These are phyloP conservation scores for Ascochyta fabae DNA, from an alignment of 2,329 filamentous ascomycete genomes.

Conservation along the genomic window DNA sequence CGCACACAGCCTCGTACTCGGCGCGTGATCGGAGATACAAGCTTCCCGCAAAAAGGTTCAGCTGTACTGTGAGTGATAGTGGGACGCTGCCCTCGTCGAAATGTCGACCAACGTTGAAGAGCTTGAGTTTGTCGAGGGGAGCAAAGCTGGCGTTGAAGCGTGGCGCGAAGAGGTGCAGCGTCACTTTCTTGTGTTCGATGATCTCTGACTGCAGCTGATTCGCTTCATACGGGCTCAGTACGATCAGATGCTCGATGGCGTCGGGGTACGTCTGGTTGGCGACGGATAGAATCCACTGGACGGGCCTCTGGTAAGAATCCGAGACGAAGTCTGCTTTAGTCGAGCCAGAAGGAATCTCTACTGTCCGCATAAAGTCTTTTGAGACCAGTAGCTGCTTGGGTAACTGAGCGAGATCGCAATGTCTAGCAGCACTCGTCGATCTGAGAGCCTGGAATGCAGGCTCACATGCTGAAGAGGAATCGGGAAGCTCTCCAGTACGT, in stretches of 20 bases:
- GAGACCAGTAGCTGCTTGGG: constrained; percentile 56
- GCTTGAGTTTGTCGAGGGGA: constrained; percentile 54
- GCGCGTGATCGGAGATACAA: constrained; percentile 64
- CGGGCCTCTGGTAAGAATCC: constrained; percentile 60
- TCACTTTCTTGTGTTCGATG: constrained; percentile 38
- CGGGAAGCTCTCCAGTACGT: constrained; percentile 40
- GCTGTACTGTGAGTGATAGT: constrained; percentile 50
- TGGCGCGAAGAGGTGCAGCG: constrained; percentile 61
- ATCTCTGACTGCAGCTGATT: constrained; percentile 58
- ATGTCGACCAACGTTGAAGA: constrained; percentile 50
- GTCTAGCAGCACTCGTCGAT: constrained; percentile 50
- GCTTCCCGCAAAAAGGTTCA: constrained; percentile 73
- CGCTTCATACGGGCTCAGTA: constrained; percentile 69
- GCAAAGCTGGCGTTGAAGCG: constrained; percentile 49
- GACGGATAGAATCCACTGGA: constrained; percentile 60
- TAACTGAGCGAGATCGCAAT: constrained; percentile 47
- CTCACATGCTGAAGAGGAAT: constrained; percentile 44
- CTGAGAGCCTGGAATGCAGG: constrained; percentile 57
- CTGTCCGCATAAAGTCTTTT: constrained; percentile 58
- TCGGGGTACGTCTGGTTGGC: background rate
- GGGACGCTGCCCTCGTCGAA: constrained; percentile 17
- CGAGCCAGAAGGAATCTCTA: constrained; percentile 36
- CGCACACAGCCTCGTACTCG: constrained; percentile 63
- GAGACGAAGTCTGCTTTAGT: constrained; percentile 17
- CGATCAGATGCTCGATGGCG: constrained; percentile 47